Conservation (phyloP, 1,284 basidiomycete species). For the Apiotrichum sp. region DNA sequence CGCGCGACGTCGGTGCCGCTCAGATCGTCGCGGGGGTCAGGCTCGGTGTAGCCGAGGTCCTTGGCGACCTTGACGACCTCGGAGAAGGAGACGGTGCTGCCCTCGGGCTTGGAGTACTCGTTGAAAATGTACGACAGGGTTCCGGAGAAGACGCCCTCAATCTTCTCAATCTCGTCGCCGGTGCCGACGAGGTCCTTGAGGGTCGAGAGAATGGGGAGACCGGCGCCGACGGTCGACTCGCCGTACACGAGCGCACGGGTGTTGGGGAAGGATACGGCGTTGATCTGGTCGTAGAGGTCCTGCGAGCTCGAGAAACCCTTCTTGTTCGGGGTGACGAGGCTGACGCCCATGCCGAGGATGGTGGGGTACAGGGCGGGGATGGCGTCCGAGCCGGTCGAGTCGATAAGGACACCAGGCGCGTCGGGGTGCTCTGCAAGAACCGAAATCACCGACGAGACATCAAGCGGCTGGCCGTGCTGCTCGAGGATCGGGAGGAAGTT, state of each 20-base stretch:
- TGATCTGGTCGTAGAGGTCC: constrained; percentile 65
- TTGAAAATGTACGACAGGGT: constrained; percentile 99
- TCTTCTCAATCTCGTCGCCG: constrained; percentile 68
- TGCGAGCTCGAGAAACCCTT: constrained; percentile 84
- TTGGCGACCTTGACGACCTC: constrained; percentile 83
- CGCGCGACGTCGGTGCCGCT: constrained; percentile 95
- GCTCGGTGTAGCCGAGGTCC: constrained; percentile 94
- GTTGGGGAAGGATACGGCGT: constrained; percentile 53
- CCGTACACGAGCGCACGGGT: constrained; percentile 63
- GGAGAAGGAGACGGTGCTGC: constrained; percentile 59
- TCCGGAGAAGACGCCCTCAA: constrained; percentile 64
- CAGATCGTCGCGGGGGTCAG: constrained; percentile 92
- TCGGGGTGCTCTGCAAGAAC: constrained; percentile 48
- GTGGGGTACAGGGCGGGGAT: constrained; percentile 79
- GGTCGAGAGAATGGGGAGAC: constrained; percentile 85
- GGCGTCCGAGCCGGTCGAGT: constrained; percentile 84
- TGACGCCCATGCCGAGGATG: constrained; percentile 71
- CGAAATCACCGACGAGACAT: constrained; percentile 48
- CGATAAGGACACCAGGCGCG: constrained; percentile 71
- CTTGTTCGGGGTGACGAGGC: constrained; percentile 96
- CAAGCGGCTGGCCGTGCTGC: constrained; percentile 40
- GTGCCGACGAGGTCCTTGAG: constrained; percentile 86
- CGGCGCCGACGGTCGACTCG: constrained; percentile 93
- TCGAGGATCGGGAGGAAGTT: constrained; percentile 44
- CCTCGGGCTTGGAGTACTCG: constrained; percentile 63